Evolutionary conservation across 768 basidiomycete genomes (phyloP).

Genomic region (button mushroom (Agaricus bisporus)): DNA sequence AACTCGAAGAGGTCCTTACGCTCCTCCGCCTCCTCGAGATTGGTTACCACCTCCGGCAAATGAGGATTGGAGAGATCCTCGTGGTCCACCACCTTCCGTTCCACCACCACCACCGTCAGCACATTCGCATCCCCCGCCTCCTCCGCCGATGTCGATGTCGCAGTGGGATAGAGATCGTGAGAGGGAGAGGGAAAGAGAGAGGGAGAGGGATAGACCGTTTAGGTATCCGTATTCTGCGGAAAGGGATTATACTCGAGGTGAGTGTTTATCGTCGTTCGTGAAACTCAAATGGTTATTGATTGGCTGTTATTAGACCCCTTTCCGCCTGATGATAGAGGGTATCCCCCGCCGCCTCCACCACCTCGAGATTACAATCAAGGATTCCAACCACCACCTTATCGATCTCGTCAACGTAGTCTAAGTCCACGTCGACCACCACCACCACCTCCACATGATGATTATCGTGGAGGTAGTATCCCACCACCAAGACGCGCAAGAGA

Average conservation of each 20-base stretch:
- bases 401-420: conserved; percentile 40
- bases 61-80: conserved; percentile 2
- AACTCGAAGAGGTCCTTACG: conserved; percentile 28
- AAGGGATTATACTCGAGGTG: conserved; percentile 11
- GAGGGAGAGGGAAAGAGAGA: not conserved
- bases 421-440: conserved; percentile 34
- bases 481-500: conserved; percentile 40
- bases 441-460: conserved; percentile 27
- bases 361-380: conserved; percentile 22
- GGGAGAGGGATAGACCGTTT: conserved; percentile 4
- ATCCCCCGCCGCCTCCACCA: conserved; percentile 9
- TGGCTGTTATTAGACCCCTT: conserved; percentile 12
- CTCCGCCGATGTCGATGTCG: conserved; percentile 6
- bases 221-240: conserved; percentile 2
- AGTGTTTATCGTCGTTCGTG: not conserved
- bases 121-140: conserved; percentile 3
- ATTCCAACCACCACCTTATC: conserved; percentile 21
- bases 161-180: conserved; percentile 8
- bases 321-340: conserved; percentile 16
- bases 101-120: not conserved
- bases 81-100: not conserved
- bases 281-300: too few species aligned
- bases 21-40: conserved; percentile 20
- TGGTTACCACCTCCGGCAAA: conserved; percentile 24
- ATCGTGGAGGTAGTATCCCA: conserved; percentile 22